Evolutionary conservation across 805 yeast genomes (phyloP).

Genomic region (Wickerhamiella sergipiensis): DNA sequence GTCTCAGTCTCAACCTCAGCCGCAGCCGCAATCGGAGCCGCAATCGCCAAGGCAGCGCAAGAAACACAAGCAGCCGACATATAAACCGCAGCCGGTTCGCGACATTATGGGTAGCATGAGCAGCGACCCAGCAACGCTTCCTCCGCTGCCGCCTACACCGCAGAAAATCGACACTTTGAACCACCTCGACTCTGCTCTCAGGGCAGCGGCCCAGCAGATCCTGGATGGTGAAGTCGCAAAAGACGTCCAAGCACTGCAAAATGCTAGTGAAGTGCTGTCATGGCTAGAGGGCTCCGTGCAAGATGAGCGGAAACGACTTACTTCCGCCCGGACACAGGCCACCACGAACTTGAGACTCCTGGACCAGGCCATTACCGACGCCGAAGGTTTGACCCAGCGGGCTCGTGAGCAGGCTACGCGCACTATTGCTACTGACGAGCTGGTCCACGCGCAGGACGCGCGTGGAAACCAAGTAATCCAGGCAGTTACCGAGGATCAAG

Average conservation of each 20-base stretch:
- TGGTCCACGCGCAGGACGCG: conserved; percentile 37
- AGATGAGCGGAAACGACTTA: conserved; percentile 25
- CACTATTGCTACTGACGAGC: conserved; percentile 26
- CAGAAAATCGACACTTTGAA: conserved; percentile 20
- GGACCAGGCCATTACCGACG: conserved; percentile 22
- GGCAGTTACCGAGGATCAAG: conserved; percentile 49
- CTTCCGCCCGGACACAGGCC: conserved; percentile 18
- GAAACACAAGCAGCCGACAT: background rate
- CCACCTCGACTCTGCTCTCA: conserved; percentile 17
- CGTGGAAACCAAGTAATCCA: conserved; percentile 50
- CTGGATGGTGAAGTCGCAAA: conserved; percentile 16
- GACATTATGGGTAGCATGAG: conserved; percentile 5
- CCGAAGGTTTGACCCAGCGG: conserved; percentile 13
- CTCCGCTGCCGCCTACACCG: conserved; percentile 31
- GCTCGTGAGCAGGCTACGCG: background rate
- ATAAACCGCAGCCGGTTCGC: background rate
- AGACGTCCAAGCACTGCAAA: conserved; percentile 20
- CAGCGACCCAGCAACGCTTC: conserved; percentile 17
- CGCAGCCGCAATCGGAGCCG: background rate
- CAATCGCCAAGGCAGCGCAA: background rate
- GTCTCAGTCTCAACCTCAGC: conserved; percentile 5
- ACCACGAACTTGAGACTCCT: conserved; percentile 22
- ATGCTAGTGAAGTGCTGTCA: conserved; percentile 28
- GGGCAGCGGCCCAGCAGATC: conserved; percentile 16
- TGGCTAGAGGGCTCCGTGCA: conserved; percentile 23